A percentile compares a stretch with the other conserved stretches of the same genome.
These are phyloP conservation scores for Decorospora gaudefroyi DNA, from an alignment of 2,329 filamentous ascomycete species.

Conservation along the genomic window DNA sequence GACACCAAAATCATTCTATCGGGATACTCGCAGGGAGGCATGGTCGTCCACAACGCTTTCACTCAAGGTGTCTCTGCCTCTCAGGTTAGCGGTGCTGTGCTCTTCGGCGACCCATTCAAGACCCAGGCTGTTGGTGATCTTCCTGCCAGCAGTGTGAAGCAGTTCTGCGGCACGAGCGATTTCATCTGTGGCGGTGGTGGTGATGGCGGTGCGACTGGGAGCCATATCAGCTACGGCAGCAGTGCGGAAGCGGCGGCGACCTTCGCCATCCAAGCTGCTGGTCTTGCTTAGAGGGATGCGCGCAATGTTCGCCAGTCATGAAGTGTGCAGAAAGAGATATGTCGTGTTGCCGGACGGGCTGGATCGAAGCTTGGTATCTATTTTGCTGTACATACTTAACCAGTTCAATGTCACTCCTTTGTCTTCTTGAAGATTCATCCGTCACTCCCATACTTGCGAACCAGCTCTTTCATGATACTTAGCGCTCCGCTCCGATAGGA, in stretches of 20 bases:
- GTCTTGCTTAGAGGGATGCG: constrained; percentile 18
- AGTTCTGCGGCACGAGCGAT: constrained; percentile 38
- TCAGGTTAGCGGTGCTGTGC: constrained; percentile 33
- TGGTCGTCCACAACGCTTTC: constrained; percentile 43
- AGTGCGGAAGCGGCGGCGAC: constrained; percentile 34
- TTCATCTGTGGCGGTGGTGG: constrained; percentile 32
- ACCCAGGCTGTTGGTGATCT: constrained; percentile 28
- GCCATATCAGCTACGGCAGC: constrained; percentile 39
- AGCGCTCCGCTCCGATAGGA: constrained; percentile 77
- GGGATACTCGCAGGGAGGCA: constrained; percentile 42
- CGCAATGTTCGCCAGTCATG: background rate
- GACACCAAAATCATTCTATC: constrained; percentile 41
- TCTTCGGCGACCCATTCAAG: constrained; percentile 43
- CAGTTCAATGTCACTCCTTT: constrained; percentile 4
- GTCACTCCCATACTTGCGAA: constrained; percentile 66
- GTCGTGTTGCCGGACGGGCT: too few species aligned
- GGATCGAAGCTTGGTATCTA: background rate
- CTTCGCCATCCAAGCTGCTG: constrained; percentile 33
- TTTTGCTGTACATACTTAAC: constrained; percentile 14
- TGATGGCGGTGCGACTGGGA: constrained; percentile 32
- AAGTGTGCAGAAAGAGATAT: too few species aligned
- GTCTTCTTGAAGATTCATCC: background rate
- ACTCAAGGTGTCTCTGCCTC: constrained; percentile 27
- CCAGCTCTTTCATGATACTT: constrained; percentile 75
- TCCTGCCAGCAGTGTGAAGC: constrained; percentile 26